Evolutionary conservation across 352 stramenopile genomes (phyloP).

Genomic region (Phytophthora syringae): DNA sequence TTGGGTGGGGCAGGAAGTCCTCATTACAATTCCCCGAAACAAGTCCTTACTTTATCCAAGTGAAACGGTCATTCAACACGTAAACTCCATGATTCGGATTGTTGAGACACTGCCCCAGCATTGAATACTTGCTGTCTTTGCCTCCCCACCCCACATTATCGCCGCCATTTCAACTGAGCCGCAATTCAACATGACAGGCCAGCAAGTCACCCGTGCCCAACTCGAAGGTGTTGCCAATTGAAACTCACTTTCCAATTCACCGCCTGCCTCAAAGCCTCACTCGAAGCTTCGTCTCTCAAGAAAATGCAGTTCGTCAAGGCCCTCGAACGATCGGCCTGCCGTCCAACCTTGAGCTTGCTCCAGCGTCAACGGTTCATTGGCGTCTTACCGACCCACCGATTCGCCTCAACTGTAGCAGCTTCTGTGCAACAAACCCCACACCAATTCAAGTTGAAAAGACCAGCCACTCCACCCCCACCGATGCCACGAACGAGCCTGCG

Average conservation of each 20-base stretch:
- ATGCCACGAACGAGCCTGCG: slow-evolving; percentile 16
- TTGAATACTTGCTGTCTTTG: neutral
- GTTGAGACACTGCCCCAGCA: neutral
- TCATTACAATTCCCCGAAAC: too few species aligned
- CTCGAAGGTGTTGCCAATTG: neutral
- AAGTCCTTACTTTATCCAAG: too few species aligned
- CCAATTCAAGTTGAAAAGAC: neutral
- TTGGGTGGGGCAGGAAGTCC: too few species aligned
- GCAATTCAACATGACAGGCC: neutral
- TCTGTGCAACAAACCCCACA: neutral
- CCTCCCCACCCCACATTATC: neutral
- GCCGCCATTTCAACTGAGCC: neutral
- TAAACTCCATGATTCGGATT: neutral
- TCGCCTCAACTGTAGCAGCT: slow-evolving; percentile 5
- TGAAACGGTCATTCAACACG: slow-evolving; percentile 2
- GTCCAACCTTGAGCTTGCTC: slow-evolving; percentile 9
- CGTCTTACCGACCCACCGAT: neutral
- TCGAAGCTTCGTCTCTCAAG: neutral
- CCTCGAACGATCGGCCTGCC: slow-evolving; percentile 13
- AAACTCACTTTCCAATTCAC: slow-evolving; percentile 18
- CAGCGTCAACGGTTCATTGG: slow-evolving; percentile 11
- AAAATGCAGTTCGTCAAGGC: slow-evolving; percentile 18
- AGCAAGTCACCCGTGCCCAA: too few species aligned
- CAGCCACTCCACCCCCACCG: neutral
- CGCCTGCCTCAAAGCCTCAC: neutral